Evolutionary conservation across 2,329 filamentous ascomycete species (phyloP), one percentile per base, ranked within the genome.

Genomic region (Neophaeococcomyces mojaviensis): DNA sequence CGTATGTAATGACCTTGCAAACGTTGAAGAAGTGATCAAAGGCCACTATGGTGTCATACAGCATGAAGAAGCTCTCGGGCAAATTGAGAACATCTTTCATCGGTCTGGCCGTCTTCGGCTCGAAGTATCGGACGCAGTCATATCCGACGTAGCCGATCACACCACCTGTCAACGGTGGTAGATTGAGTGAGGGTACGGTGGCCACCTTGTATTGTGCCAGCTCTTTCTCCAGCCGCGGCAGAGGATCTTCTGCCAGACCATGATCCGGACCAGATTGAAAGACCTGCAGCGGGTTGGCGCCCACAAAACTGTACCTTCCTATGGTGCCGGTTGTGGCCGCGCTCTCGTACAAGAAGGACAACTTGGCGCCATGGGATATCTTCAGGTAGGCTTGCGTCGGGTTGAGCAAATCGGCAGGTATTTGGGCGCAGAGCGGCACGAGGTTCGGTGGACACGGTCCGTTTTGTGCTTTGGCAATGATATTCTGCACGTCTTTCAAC

Each of bases 61-160:
- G 76, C 87, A 97, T 97, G 65, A 98, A 97, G 24, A 97, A 73
- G 49, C 87, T 89, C 73, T 98, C 92, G 0, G 92, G 92, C 34
- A 97, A 86, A 49, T 84, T 71, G 18, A 97, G 76, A 24, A 94
- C 77, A 66, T 98, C 92, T 66, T 92, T 84, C 73, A 96, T 80
- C 2, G 87, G 80, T 40, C 88, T 79, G 20, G 82, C 82, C n/a
- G 92, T 97, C 75, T 89, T 94, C 51, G 92, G 92, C 73, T 98
- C 92, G 58, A 98, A 98, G 68, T 97, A 97, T 61, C 84, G 82
- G 59, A 98, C 87, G 65, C 92, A 98, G 64, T 98, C 92, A 62
- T 98, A 98, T 44, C 89, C 89, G 4, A 97, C 88, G 64, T 97
- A 98, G 49, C 92, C 92, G 59, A 98, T 88, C 10, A 89, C 92